Evolutionary conservation across 805 yeast species (phyloP).

Genomic region (Brettanomyces bruxellensis): DNA sequence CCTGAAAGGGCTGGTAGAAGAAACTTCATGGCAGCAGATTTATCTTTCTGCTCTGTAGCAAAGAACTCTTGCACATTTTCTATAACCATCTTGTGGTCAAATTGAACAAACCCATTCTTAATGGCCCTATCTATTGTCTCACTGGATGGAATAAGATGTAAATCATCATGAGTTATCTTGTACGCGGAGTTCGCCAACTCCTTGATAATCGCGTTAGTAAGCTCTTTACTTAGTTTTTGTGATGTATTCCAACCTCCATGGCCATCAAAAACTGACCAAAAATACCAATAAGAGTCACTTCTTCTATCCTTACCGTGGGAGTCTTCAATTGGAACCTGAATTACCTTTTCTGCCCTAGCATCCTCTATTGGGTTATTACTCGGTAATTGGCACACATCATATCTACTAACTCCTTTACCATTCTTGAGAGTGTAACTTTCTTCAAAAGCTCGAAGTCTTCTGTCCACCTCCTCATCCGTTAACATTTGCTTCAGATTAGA

Average conservation of each 20-base stretch:
- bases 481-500: slow-evolving; percentile 50
- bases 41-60: slow-evolving; percentile 46
- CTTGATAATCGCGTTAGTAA: slow-evolving; percentile 66
- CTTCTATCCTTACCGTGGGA: slow-evolving; percentile 36
- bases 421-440: slow-evolving; percentile 75
- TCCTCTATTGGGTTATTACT: slow-evolving; percentile 94
- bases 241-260: slow-evolving; percentile 96
- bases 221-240: slow-evolving; percentile 69
- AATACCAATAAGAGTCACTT: slow-evolving; percentile 69
- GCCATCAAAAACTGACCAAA: slow-evolving; percentile 94
- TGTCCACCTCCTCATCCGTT: slow-evolving; percentile 63
- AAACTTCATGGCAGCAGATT: slow-evolving; percentile 59
- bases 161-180: slow-evolving; percentile 42
- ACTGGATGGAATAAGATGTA: slow-evolving; percentile 55
- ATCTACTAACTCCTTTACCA: slow-evolving; percentile 80
- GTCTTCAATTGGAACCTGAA: slow-evolving; percentile 66
- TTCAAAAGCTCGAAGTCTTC: slow-evolving; percentile 60
- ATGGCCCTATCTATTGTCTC: slow-evolving; percentile 73
- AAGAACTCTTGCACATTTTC: slow-evolving; percentile 64
- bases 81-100: slow-evolving; percentile 82
- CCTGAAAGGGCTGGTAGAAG: slow-evolving; percentile 93
- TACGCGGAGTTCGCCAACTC: slow-evolving; percentile 58
- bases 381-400: slow-evolving; percentile 83
- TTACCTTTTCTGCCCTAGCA: slow-evolving; percentile 76
- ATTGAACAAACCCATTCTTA: slow-evolving; percentile 64